Percentiles rank a stretch among this genome's conserved stretches.
Conservation (phyloP, 2,329 filamentous ascomycete species). For the Dichotomopilus funicola region DNA sequence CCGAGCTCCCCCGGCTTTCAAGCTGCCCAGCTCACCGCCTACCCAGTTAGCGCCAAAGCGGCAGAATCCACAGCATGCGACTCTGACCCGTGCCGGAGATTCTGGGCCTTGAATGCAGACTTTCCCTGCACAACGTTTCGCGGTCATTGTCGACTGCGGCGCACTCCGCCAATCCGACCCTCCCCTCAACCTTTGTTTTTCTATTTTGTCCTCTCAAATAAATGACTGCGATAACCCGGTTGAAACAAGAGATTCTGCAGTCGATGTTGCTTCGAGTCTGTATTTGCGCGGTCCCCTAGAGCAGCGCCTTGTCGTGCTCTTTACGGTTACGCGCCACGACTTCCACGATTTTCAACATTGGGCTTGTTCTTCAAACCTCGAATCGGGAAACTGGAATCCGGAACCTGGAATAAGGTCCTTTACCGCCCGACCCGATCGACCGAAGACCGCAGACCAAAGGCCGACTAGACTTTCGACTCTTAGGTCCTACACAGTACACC, state of each 20-base stretch:
- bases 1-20: conserved; percentile 1
- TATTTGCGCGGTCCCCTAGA: conserved; percentile 4
- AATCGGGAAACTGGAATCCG: no score
- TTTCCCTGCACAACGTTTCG: neutral
- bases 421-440: no score
- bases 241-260: neutral
- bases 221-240: neutral
- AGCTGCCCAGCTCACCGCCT: conserved; percentile 9
- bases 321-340: conserved; percentile 1
- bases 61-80: conserved; percentile 21
- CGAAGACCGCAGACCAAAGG: no score
- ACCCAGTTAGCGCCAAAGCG: neutral
- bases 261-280: neutral
- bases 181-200: neutral
- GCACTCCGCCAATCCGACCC: neutral
- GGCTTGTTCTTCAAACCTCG: no score
- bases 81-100: conserved; percentile 8
- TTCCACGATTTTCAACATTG: neutral
- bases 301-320: neutral
- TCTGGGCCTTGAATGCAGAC: conserved; percentile 5
- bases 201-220: neutral
- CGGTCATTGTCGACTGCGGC: conserved; percentile 1
- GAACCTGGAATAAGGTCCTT: no score
- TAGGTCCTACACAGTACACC: neutral
- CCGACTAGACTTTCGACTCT: neutral